A percentile compares a stretch with the other conserved stretches of the same genome.
phyloP scores from a whole-genome alignment of 169 alveolate genomes.

The Amoebophrya sp. region DNA sequence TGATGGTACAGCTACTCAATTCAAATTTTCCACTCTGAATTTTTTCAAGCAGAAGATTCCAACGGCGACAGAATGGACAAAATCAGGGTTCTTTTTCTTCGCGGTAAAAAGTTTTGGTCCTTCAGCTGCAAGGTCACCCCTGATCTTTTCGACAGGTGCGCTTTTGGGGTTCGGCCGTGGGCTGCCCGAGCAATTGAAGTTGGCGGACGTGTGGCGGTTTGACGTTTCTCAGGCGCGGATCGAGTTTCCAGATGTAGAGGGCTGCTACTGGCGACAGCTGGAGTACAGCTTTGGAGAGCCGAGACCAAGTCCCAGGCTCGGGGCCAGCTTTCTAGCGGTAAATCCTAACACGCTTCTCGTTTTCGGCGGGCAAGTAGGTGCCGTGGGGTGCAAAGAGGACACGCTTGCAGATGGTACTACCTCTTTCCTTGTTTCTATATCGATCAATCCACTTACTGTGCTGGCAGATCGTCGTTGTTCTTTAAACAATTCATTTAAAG shows the following conservation, averaged over 20 bases:
- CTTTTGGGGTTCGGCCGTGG: background rate
- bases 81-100: background rate
- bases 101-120: background rate
- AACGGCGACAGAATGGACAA: background rate
- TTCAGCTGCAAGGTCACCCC: background rate
- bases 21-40: too few relatives aligned
- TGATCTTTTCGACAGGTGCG: slow-evolving; percentile 1
- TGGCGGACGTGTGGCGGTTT: background rate
- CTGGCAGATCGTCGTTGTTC: too few relatives aligned
- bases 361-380: slow-evolving; percentile 18
- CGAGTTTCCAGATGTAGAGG: background rate
- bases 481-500: too few relatives aligned
- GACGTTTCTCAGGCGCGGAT: background rate
- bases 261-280: background rate
- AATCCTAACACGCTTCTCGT: background rate
- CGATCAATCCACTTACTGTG: too few relatives aligned
- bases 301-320: background rate
- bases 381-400: background rate
- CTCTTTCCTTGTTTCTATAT: too few relatives aligned
- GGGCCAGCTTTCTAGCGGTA: background rate
- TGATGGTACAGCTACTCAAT: background rate
- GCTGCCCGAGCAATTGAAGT: background rate
- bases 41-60: too few relatives aligned
- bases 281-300: background rate
- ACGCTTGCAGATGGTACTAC: too few relatives aligned